Percentiles rank a stretch among this genome's conserved stretches.
phyloP scores from a whole-genome alignment of 2,329 filamentous ascomycete genomes.

The Pyricularia grisea region DNA sequence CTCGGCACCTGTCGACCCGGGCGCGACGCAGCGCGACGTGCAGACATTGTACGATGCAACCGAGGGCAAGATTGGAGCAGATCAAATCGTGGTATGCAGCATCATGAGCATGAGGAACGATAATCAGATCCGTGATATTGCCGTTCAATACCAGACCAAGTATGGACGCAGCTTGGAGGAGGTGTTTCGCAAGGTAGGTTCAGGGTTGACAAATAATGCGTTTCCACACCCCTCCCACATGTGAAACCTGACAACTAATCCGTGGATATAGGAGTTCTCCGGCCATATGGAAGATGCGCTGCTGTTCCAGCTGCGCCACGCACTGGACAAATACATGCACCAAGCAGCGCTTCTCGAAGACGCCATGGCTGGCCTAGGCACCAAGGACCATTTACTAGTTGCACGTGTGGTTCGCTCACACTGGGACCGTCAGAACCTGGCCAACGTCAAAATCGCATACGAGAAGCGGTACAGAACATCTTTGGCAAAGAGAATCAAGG shows the following conservation, averaged over 20 bases:
- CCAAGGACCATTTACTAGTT: constrained; percentile 74
- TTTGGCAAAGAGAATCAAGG: constrained; percentile 60
- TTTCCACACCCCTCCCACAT: not conserved
- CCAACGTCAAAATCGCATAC: constrained; percentile 72
- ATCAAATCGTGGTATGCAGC: constrained; percentile 68
- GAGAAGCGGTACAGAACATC: constrained; percentile 59
- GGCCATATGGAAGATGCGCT: constrained; percentile 89
- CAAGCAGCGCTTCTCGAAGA: constrained; percentile 79
- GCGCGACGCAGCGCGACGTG: constrained; percentile 67
- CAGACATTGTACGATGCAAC: constrained; percentile 69
- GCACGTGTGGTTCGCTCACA: constrained; percentile 71
- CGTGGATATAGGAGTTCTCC: constrained; percentile 57
- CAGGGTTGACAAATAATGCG: not conserved
- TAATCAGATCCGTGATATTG: constrained; percentile 75
- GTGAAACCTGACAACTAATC: not conserved
- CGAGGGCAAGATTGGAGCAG: constrained; percentile 62
- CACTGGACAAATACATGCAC: constrained; percentile 71
- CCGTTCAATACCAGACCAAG: constrained; percentile 61
- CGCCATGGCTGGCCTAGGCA: constrained; percentile 78
- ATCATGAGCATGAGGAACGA: constrained; percentile 70
- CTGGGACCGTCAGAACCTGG: constrained; percentile 70
- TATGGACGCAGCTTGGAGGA: constrained; percentile 63
- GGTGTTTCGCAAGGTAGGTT: constrained; percentile 58
- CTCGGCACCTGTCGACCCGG: constrained; percentile 59
- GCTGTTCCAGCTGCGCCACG: constrained; percentile 67